Evolutionary conservation across 495 filamentous ascomycete genomes (phyloP), one percentile per base, ranked within the genome.

Genomic region (Rostrohypoxylon terebratum): DNA sequence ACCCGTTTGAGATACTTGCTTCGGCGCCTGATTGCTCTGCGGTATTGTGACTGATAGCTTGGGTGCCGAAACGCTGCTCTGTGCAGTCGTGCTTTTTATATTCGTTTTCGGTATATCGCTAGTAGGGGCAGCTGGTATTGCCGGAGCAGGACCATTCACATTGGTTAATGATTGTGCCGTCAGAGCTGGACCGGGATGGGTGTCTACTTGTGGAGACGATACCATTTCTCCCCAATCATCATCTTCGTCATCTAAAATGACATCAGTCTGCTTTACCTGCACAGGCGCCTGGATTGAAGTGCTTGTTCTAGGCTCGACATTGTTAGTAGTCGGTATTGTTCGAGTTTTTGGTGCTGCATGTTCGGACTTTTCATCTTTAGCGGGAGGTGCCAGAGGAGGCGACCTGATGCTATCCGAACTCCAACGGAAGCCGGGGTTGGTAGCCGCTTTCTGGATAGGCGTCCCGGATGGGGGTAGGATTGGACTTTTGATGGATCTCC

Each of bases 171-270:
- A 28, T 14, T 58, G 59, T 16, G 42, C 66, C 13, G 25, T 28
- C 11, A 48, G 42, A 42, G 38, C 48, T 40, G 50, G 20, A n/a
- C 14, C 33, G 25, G 68, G 63, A 0, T 75, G 59, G 28, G 76
- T 60, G 6, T 73, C 54, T 4, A 70, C 67, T 4, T 65, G 65
- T 28, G 86, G 84, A 1, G 86, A 86, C 8, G 82, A 80, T 0
- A 87, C 79, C 85, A 87, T 86, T 63, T 87, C 86, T 13, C 86
- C 86, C 86, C 86, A 87, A 21, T 85, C 84, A 63, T 85, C 83
- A 5, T 82, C 85, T 13, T 85, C 81, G n/a, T 81, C 79, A 14
- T 81, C 81, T 0, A 40, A 9, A 31, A 14, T 33, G 13, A 38
- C 11, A 23, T 60, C 51, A 33, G 33, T 63, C 7, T 66, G 33